phyloP scores from a whole-genome alignment of 139 green algal species.

The Picochlorum sp. region DNA sequence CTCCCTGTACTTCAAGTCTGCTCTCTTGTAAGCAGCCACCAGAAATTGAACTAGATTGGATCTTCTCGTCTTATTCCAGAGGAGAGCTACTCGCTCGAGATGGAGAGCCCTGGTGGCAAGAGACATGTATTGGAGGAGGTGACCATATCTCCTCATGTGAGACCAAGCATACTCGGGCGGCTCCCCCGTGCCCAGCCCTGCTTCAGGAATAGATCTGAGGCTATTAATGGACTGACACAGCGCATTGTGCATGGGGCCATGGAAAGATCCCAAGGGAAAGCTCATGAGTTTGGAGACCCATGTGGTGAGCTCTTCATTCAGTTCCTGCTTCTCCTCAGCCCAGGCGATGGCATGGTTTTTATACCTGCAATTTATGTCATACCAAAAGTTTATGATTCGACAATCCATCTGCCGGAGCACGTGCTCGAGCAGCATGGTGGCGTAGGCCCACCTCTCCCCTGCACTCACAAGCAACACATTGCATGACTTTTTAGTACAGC shows the following conservation, averaged over 20 bases:
- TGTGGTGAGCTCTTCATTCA: conserved; percentile 2
- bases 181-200: neutral
- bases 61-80: neutral
- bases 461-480: conserved; percentile 5
- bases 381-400: conserved; percentile 3
- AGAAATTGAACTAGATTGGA: conserved; percentile 1
- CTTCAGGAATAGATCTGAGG: conserved; percentile 5
- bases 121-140: conserved; percentile 3
- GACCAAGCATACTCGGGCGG: neutral
- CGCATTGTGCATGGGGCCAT: conserved; percentile 5
- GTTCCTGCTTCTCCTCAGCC: conserved; percentile 4
- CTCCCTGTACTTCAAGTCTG: conserved; percentile 4
- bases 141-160: neutral
- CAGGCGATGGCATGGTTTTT: conserved; percentile 5
- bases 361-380: conserved; percentile 4
- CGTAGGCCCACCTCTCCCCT: conserved; percentile 4
- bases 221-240: conserved; percentile 4
- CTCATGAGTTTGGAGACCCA: conserved; percentile 6
- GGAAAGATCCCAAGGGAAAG: conserved; percentile 6
- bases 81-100: conserved; percentile 3
- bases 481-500: neutral
- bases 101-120: conserved; percentile 3
- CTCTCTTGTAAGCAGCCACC: conserved; percentile 2
- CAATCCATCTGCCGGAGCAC: conserved; percentile 3
- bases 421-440: conserved; percentile 4